These are phyloP conservation scores for Aspergillus carbonarius DNA, from an alignment of 2,329 filamentous ascomycete genomes.

Conservation along the genomic window DNA sequence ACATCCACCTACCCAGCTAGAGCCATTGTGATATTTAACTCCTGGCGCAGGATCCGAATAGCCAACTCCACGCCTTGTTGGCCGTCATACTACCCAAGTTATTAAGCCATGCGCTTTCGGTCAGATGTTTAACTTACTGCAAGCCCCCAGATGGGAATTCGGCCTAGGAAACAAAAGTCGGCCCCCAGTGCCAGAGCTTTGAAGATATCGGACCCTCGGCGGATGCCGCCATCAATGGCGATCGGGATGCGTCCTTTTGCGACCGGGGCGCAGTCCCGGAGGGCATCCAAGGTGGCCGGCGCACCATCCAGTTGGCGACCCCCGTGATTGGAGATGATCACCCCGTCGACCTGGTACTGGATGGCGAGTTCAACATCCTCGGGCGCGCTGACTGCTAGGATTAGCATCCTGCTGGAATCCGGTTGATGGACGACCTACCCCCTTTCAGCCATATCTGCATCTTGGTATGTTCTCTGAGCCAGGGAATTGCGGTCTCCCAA, in stretches of 20 bases:
- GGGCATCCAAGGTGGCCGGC: conserved; percentile 38
- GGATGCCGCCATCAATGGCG: conserved; percentile 37
- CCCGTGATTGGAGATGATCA: conserved; percentile 42
- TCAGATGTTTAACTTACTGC: conserved; percentile 26
- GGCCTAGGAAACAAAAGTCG: conserved; percentile 31
- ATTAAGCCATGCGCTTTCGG: too few relatives aligned
- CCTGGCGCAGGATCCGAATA: conserved; percentile 32
- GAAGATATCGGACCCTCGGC: conserved; percentile 38
- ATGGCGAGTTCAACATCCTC: conserved; percentile 39
- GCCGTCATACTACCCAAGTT: conserved; percentile 27
- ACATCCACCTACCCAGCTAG: conserved; percentile 28
- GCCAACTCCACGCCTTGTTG: conserved; percentile 37
- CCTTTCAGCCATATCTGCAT: conserved; percentile 44
- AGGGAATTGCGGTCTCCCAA: conserved; percentile 53
- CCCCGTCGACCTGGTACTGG: conserved; percentile 35
- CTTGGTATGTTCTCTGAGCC: conserved; percentile 49
- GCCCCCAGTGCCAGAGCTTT: conserved; percentile 39
- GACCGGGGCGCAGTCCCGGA: conserved; percentile 28
- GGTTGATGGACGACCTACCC: conserved; percentile 13
- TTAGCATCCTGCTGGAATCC: neutral
- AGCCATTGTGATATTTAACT: conserved; percentile 34
- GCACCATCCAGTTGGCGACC: conserved; percentile 41
- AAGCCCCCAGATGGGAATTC: conserved; percentile 36
- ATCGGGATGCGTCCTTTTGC: conserved; percentile 33
- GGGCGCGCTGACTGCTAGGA: conserved; percentile 25